Percentiles rank a stretch among this genome's conserved stretches.
Evolutionary conservation across 805 yeast species (phyloP).

Genomic region (Kuraishia piskuri): DNA sequence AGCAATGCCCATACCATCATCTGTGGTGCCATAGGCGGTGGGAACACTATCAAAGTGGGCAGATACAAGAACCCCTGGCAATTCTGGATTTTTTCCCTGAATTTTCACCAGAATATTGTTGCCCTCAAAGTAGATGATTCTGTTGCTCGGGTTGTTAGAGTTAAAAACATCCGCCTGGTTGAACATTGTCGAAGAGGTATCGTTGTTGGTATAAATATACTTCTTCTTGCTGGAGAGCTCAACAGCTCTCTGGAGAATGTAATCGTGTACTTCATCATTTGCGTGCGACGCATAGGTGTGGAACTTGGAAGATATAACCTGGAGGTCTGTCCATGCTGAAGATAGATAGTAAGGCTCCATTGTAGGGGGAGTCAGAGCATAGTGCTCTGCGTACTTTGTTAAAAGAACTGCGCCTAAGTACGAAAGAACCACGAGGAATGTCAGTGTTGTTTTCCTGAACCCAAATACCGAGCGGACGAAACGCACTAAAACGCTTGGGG

Average conservation of each 20-base stretch:
- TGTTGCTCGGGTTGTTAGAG: slow-evolving; percentile 27
- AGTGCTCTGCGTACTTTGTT: slow-evolving; percentile 25
- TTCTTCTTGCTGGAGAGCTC: slow-evolving; percentile 19
- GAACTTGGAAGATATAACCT: slow-evolving; percentile 50
- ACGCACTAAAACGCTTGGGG: slow-evolving; percentile 13
- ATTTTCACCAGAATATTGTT: slow-evolving; percentile 73
- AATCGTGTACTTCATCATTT: slow-evolving; percentile 71
- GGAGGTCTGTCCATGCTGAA: slow-evolving; percentile 66
- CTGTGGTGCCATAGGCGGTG: slow-evolving; percentile 80
- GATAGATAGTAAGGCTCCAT: slow-evolving; percentile 27
- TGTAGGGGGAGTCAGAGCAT: slow-evolving; percentile 34
- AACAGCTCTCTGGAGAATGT: slow-evolving; percentile 37
- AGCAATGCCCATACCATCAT: slow-evolving; percentile 87
- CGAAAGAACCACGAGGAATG: slow-evolving; percentile 43
- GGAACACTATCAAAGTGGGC: slow-evolving; percentile 92
- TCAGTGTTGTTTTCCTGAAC: slow-evolving; percentile 66
- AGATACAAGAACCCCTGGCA: slow-evolving; percentile 66
- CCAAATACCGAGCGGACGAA: slow-evolving; percentile 45
- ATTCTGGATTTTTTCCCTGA: slow-evolving; percentile 46
- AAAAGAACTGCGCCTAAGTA: slow-evolving; percentile 29
- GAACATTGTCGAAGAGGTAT: slow-evolving; percentile 34
- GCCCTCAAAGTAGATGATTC: slow-evolving; percentile 72
- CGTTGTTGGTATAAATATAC: slow-evolving; percentile 30
- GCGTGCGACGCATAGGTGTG: slow-evolving; percentile 79
- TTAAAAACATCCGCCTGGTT: slow-evolving; percentile 40